Conservation (phyloP, 352 stramenopile genomes). For the Globisporangium spiculum region DNA sequence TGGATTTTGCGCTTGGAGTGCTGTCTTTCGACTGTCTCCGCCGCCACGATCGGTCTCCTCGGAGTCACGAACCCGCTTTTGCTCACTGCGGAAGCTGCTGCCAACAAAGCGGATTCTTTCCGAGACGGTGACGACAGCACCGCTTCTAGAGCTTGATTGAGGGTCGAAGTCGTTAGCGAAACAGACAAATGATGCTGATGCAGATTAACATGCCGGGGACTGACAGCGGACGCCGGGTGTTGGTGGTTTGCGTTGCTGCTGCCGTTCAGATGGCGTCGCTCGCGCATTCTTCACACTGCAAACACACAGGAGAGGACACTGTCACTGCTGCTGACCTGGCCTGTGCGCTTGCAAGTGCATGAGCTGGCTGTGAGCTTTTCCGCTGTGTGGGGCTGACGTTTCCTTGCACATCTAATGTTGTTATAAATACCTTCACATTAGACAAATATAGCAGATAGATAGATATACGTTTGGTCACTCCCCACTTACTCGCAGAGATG, state of each 20-base stretch:
- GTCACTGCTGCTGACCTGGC: neutral
- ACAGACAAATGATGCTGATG: neutral
- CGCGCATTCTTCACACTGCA: conserved; percentile 25
- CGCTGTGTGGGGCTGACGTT: neutral
- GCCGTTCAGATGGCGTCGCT: conserved; percentile 49
- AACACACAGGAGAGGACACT: neutral
- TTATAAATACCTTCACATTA: neutral
- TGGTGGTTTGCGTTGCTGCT: conserved; percentile 43
- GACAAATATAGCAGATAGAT: neutral
- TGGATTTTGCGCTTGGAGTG: neutral
- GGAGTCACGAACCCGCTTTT: conserved; percentile 22
- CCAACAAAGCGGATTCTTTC: neutral
- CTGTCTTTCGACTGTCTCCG: neutral
- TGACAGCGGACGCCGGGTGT: conserved; percentile 5
- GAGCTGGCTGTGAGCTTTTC: neutral
- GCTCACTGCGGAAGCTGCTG: neutral
- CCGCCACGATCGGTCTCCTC: conserved; percentile 15
- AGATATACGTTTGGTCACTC: neutral
- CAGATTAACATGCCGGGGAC: neutral
- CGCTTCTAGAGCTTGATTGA: neutral
- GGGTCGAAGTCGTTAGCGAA: neutral
- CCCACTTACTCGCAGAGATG: neutral
- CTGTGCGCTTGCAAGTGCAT: neutral
- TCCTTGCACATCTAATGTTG: neutral
- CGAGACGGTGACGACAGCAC: conserved; percentile 6